A percentile compares a stretch with the other conserved stretches of the same genome.
These are phyloP conservation scores for Podospora anserina DNA, from an alignment of 495 filamentous ascomycete genomes.

Conservation along the genomic window DNA sequence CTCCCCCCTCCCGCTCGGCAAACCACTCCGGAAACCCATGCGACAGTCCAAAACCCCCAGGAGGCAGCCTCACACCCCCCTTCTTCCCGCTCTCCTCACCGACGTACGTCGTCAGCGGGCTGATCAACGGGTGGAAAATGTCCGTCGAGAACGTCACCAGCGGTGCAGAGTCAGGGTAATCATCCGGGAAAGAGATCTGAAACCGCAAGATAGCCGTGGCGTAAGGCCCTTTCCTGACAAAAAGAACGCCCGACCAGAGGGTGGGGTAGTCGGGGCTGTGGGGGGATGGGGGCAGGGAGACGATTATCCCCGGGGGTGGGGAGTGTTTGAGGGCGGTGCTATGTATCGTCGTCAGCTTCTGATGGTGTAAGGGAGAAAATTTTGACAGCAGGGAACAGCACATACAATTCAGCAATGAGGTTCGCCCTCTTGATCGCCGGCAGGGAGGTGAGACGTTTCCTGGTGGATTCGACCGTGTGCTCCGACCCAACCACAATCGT, in stretches of 20 bases:
- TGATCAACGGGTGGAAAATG: constrained; percentile 90
- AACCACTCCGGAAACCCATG: constrained; percentile 93
- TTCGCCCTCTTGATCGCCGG: constrained; percentile 53
- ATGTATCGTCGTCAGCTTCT: not conserved
- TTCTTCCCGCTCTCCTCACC: constrained; percentile 72
- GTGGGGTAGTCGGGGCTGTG: constrained; percentile 62
- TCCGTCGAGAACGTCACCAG: constrained; percentile 84
- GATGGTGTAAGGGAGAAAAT: no score
- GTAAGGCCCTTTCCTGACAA: constrained; percentile 92
- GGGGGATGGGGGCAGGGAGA: constrained; percentile 58
- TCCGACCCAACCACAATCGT: not conserved
- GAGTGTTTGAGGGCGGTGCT: constrained; percentile 79
- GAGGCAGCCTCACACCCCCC: constrained; percentile 76
- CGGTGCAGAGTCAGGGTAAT: constrained; percentile 76
- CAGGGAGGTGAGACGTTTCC: constrained; percentile 28
- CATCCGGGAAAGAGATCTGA: constrained; percentile 77
- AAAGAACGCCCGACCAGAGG: constrained; percentile 85
- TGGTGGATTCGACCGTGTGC: not conserved
- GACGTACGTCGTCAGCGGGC: constrained; percentile 84
- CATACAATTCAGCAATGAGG: constrained; percentile 73
- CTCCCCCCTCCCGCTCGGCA: constrained; percentile 39
- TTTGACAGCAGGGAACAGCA: no score
- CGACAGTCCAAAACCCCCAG: constrained; percentile 80
- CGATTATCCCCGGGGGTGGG: constrained; percentile 79
- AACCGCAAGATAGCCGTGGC: constrained; percentile 84